A percentile compares a stretch with the other conserved stretches of the same genome.
Conservation (phyloP, 495 filamentous ascomycete species). For the Aspergillus ellipticus region DNA sequence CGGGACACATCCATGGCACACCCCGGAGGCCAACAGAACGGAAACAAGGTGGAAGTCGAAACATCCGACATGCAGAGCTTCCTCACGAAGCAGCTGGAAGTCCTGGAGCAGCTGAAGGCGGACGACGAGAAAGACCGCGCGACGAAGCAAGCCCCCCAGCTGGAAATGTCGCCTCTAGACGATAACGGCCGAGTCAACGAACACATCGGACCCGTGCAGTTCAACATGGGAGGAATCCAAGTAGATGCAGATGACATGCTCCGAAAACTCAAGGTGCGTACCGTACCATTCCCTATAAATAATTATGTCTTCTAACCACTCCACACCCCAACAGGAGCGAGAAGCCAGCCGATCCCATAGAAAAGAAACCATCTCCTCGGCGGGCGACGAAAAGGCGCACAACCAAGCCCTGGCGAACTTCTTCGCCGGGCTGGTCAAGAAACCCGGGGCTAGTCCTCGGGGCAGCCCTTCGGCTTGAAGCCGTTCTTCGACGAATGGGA, state of each 20-base stretch:
- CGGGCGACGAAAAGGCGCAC: constrained; percentile 56
- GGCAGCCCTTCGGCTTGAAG: constrained; percentile 38
- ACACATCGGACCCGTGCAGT: constrained; percentile 92
- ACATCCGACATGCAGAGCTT: constrained; percentile 77
- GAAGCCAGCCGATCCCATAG: constrained; percentile 52
- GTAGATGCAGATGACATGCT: constrained; percentile 96
- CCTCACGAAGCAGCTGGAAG: constrained; percentile 66
- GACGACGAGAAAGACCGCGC: constrained; percentile 59
- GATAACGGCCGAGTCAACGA: constrained; percentile 67
- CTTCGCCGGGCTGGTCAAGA: constrained; percentile 64
- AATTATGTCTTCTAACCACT: constrained; percentile 17
- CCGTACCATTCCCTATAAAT: background rate
- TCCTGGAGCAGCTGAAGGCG: constrained; percentile 62
- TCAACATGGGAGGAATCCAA: constrained; percentile 96
- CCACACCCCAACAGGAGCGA: constrained; percentile 39
- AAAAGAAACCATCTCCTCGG: constrained; percentile 31
- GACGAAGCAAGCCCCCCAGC: constrained; percentile 35
- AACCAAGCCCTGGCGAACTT: constrained; percentile 66
- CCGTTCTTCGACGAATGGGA: too few species aligned
- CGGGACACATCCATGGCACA: constrained; percentile 52
- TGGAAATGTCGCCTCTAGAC: constrained; percentile 45
- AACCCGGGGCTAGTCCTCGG: constrained; percentile 42
- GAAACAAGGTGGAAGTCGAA: constrained; percentile 57
- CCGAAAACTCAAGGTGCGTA: constrained; percentile 73
- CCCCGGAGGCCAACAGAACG: constrained; percentile 42